Evolutionary conservation across 495 filamentous ascomycete genomes (phyloP), one percentile per base, ranked within the genome.

Genomic region (Pyrenula aspistea): DNA sequence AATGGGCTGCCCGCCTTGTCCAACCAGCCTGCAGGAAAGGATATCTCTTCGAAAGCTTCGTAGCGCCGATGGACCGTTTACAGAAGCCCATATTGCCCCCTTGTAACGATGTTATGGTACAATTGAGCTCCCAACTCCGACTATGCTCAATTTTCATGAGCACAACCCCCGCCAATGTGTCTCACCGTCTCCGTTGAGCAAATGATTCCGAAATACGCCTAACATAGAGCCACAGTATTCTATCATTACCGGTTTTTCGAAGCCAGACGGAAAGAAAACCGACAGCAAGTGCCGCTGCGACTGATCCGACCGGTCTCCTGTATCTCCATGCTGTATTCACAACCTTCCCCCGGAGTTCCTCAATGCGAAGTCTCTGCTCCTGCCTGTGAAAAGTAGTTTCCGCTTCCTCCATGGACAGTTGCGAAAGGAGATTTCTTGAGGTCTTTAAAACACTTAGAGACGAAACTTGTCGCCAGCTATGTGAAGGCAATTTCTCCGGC

Each of bases 381-480:
- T 96, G 91, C 55, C 73, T 71, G 19, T 81, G 68, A 62, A 95
- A 95, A 53, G 83, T 74, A 10, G 59, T 58, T 48, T 83, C 67
- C 0, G 85, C 88, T 24, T 90, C 79, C 10, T 72, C 60, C n/a
- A 86, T 67, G 2, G 70, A 75, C 55, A 84, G 78, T 24, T 63
- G 63, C 15, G 67, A 56, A 3, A 69, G 64, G 3, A 69, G 67
- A 54, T 77, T 71, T 10, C 81, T 75, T 0, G 86, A 84, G 0
- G 91, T 94, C 65, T 95, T 95, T 31, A 98, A 77, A 1, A 94
- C 89, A 62, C 89, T 95, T 64, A 77, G 77, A 23, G 64, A 61
- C 1, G 89, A 87, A 48, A 98, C 83, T 23, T 61, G 68, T 53
- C 74, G 71, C 92, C 94, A 97, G 21, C 78, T 73, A 15, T 71